A percentile compares a stretch with the other conserved stretches of the same genome.
Conservation (phyloP, 140 eudicot species). For the Cichorium intybus region DNA sequence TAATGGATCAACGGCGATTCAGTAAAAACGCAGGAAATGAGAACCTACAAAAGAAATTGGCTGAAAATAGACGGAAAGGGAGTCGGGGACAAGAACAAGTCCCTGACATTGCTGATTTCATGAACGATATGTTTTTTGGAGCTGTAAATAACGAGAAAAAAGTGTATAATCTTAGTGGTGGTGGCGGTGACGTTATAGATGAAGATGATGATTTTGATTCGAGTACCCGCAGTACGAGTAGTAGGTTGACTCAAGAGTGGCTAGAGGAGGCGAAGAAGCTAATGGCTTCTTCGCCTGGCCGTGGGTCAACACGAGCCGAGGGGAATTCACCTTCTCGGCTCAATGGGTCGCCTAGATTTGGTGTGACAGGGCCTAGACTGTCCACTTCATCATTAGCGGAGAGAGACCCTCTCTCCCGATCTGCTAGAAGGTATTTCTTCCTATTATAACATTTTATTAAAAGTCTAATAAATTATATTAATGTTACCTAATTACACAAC, state of each 20-base stretch:
- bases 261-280: slow-evolving; percentile 72
- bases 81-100: slow-evolving; percentile 38
- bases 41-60: slow-evolving; percentile 41
- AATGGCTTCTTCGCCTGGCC: slow-evolving; percentile 72
- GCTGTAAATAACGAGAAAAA: slow-evolving; percentile 39
- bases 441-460: not conserved
- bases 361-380: slow-evolving; percentile 36
- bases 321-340: slow-evolving; percentile 61
- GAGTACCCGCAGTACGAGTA: slow-evolving; percentile 60
- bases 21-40: slow-evolving; percentile 43
- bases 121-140: slow-evolving; percentile 86
- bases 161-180: slow-evolving; percentile 53
- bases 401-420: slow-evolving; percentile 66
- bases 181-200: slow-evolving; percentile 13
- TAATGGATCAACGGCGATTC: slow-evolving; percentile 50
- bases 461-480: not conserved
- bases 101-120: slow-evolving; percentile 82
- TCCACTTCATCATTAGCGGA: slow-evolving; percentile 35
- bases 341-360: slow-evolving; percentile 62
- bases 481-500: not conserved
- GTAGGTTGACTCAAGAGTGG: slow-evolving; percentile 82
- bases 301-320: slow-evolving; percentile 36
- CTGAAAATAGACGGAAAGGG: slow-evolving; percentile 35
- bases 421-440: slow-evolving; percentile 64
- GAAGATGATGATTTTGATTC: slow-evolving; percentile 54